Base-by-base conservation (phyloP, 1,139 yeast species). In the Pichia sp. region DNA sequence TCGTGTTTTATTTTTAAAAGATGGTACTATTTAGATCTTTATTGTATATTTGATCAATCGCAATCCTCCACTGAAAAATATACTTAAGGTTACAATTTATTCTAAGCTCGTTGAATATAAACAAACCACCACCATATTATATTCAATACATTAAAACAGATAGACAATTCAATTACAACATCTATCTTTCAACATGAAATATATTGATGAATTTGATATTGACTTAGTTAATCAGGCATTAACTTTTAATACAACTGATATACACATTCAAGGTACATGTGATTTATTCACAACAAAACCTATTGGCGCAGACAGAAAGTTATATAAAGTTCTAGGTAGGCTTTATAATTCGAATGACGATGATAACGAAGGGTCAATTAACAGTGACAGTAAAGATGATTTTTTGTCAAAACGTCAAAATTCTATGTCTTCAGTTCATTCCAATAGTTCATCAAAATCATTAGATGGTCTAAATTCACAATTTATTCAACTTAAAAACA, bases 251-350 rank as follows among this genome's bases (percentile, higher is more conserved):
- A 84, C 96, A 5, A 80, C 82, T 13, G 98, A 94, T 60, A 82
- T 90, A 63, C 87, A 83, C 59, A 77, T 92, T 30, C 79, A 80
- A 48, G 97, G 97, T n/a, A 92, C 95, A 23, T 84, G 96, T 63
- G 99, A 92, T 62, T 73, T 92, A 43, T 92, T 88, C 64, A 87
- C 97, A 1, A 92, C 98, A 1, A 92, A 92, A 62, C 90, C 96
- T 1, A 88, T 90, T 36, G 88, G 92, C 1, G 76, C 92, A 2
- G 99, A 92, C 65, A 76, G 89, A 59, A 90, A 90, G 65, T 74
- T 92, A 34, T 88, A 85, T 70, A 87, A 88, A 65, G 80, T 92
- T 0, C 80, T 92, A 45, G 97, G 89, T 64, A 82, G 84, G 57
- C 94, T 60, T 24, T 62, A 60, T 44, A 57, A 57, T 39, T n/a